Base-by-base conservation (phyloP, 169 alveolate genomes). In the Perkinsus marinus region DNA sequence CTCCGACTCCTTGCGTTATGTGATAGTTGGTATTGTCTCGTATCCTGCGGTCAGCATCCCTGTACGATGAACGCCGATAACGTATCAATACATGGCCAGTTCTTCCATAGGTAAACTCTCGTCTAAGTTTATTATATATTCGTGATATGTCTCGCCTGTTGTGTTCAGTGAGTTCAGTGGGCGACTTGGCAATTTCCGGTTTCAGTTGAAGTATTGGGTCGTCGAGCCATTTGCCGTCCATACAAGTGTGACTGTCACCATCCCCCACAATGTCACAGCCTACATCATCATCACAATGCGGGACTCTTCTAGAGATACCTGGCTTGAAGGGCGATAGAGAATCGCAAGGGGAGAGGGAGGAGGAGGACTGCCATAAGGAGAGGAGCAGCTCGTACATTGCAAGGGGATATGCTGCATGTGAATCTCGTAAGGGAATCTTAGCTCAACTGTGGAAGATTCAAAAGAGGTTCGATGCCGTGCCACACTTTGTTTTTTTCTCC, bases 151-250 rank as follows among this genome's bases (percentile, higher is more conserved):
- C n/a, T n/a, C n/a, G n/a, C n/a, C n/a, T n/a, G n/a, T n/a, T n/a
- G n/a, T n/a, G n/a, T n/a, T n/a, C n/a, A n/a, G n/a, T n/a, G n/a
- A n/a, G n/a, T n/a, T n/a, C n/a, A 90, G 92, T 57, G 19, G 90
- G 46, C 0, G 94, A 92, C 92, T 92, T 92, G 39, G 90, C 90
- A n/a, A 13, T 7, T 57, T 13, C 79, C 34, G 9, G 3, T 19
- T 13, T 57, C 22, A 57, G 79, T 16, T 13, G 3, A 2, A 57
- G 36, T 26, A 30, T 57, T 30, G 37, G 37, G 7, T 57, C 22
- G 19, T 41, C 46, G 10, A 41, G 22, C 34, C 26, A 0, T 2
- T 26, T 5, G 79, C 79, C 79, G 5, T 30, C 79, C 34, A 19
- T 13, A 19, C 79, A 30, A 57, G 36, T 13, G 79, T 57, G 36